These are phyloP conservation scores for Moesziomyces sp. DNA, from an alignment of 1,284 basidiomycete species.

Conservation along the genomic window DNA sequence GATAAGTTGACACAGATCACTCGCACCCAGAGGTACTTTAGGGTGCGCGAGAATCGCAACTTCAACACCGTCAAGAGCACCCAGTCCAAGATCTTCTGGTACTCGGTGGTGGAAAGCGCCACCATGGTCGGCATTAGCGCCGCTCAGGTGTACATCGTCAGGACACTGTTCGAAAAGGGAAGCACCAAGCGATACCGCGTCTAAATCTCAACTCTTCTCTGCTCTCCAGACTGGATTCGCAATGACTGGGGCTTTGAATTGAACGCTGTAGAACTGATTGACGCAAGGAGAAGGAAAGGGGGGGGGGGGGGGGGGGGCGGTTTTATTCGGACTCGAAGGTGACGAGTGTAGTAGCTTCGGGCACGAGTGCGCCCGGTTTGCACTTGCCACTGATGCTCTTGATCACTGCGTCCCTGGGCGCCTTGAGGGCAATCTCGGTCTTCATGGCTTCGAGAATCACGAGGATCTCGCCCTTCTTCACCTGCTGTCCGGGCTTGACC, in stretches of 20 bases:
- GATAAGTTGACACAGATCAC: conserved; percentile 53
- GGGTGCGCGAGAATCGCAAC: conserved; percentile 65
- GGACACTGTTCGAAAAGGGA: conserved; percentile 60
- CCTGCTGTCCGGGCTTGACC: conserved; percentile 78
- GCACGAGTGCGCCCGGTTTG: conserved; percentile 86
- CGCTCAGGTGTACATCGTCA: conserved; percentile 63
- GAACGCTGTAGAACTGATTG: no score
- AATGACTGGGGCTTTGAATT: no score
- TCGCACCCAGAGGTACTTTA: conserved; percentile 65
- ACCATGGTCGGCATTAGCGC: conserved; percentile 60
- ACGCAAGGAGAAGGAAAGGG: no score
- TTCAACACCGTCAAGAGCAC: conserved; percentile 63
- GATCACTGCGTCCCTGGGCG: conserved; percentile 77
- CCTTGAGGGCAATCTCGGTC: conserved; percentile 77
- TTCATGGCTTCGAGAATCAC: conserved; percentile 95
- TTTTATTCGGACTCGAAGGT: conserved; percentile 66
- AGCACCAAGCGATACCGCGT: conserved; percentile 63
- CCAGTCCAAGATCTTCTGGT: conserved; percentile 60
- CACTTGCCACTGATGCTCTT: conserved; percentile 71
- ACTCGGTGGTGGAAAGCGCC: conserved; percentile 57
- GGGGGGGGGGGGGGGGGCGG: no score
- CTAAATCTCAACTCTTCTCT: conserved; percentile 6
- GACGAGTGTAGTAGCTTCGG: conserved; percentile 83
- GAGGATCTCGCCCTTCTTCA: conserved; percentile 82
- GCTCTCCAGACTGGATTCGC: no score